Conservation (phyloP, 106 monocot genomes). For the Narthecium ossifragum region DNA sequence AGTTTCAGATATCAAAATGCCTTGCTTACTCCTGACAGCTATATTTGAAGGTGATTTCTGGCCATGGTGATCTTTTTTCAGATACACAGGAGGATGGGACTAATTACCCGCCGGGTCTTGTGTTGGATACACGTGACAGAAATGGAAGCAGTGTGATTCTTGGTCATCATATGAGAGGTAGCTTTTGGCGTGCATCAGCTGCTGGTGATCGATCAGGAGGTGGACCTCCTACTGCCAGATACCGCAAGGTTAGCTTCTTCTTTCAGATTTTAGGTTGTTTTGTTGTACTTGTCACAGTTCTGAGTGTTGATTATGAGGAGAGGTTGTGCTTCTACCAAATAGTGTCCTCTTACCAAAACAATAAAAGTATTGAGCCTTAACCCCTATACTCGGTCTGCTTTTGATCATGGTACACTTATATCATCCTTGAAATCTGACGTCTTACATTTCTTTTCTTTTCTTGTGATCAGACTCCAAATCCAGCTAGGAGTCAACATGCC, state of each 20-base stretch:
- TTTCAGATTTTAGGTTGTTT: too few species aligned
- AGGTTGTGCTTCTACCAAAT: background rate
- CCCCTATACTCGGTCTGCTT: background rate
- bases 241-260: conserved; percentile 52
- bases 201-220: conserved; percentile 69
- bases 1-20: too few species aligned
- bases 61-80: conserved; percentile 14
- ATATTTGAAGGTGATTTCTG: background rate
- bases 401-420: background rate
- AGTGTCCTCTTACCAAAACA: background rate
- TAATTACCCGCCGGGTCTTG: conserved; percentile 53
- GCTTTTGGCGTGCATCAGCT: conserved; percentile 55
- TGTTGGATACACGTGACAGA: conserved; percentile 47
- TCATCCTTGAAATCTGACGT: background rate
- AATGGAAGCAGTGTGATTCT: conserved; percentile 53
- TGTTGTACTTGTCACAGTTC: too few species aligned
- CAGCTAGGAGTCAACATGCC: conserved; percentile 86
- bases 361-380: background rate
- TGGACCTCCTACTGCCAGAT: conserved; percentile 72
- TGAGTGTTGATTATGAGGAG: background rate
- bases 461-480: conserved; percentile 50
- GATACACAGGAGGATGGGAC: conserved; percentile 58
- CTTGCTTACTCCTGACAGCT: background rate
- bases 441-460: background rate
- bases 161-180: conserved; percentile 73